Conservation (phyloP, 805 yeast species). For the Saturnispora bothae region DNA sequence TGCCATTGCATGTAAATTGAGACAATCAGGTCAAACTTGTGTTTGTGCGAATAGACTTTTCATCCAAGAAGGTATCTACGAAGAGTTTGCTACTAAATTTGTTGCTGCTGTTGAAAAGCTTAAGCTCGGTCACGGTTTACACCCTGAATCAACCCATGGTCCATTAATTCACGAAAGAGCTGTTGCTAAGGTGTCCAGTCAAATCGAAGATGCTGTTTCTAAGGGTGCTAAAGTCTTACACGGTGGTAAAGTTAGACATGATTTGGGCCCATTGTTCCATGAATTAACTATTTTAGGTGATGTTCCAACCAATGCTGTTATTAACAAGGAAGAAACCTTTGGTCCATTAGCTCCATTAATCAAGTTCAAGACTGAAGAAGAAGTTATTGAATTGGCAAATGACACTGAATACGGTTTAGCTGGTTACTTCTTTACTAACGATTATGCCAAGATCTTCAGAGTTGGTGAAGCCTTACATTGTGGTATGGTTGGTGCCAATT, state of each 20-base stretch:
- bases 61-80: conserved; percentile 78
- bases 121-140: conserved; percentile 74
- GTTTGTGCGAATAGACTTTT: conserved; percentile 89
- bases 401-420: conserved; percentile 79
- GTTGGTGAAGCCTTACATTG: conserved; percentile 65
- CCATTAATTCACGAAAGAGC: conserved; percentile 83
- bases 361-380: conserved; percentile 75
- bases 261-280: conserved; percentile 42
- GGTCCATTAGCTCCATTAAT: conserved; percentile 87
- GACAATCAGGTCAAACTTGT: conserved; percentile 93
- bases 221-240: conserved; percentile 75
- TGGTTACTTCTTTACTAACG: conserved; percentile 78
- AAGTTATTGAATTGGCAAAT: conserved; percentile 70
- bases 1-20: conserved; percentile 76
- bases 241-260: conserved; percentile 44
- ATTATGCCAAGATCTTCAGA: conserved; percentile 63
- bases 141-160: conserved; percentile 71
- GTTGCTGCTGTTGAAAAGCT: conserved; percentile 42
- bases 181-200: conserved; percentile 64
- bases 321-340: conserved; percentile 70
- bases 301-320: conserved; percentile 53
- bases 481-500: conserved; percentile 89
- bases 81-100: conserved; percentile 56
- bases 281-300: conserved; percentile 64
- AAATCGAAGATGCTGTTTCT: conserved; percentile 62